phyloP scores from a whole-genome alignment of 768 basidiomycete species.

The Cyclocybe cylindracea region DNA sequence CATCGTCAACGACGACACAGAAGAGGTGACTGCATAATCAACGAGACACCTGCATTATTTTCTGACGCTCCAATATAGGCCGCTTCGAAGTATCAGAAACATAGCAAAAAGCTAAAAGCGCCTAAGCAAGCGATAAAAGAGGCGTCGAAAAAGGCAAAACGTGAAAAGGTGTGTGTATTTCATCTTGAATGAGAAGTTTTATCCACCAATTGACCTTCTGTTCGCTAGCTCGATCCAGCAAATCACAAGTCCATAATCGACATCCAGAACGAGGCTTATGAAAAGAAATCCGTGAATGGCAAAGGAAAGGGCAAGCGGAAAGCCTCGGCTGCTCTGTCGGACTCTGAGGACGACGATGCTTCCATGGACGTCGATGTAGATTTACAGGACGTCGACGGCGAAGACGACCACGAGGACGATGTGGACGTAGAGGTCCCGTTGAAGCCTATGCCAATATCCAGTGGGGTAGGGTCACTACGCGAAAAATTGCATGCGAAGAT shows the following conservation, averaged over 20 bases:
- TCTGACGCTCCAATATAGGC: constrained; percentile 30
- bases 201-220: constrained; percentile 2
- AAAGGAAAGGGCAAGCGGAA: constrained; percentile 48
- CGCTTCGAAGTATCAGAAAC: constrained; percentile 77
- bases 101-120: constrained; percentile 83
- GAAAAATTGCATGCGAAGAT: constrained; percentile 79
- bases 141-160: constrained; percentile 84
- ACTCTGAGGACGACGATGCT: constrained; percentile 33
- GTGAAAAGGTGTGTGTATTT: constrained; percentile 66
- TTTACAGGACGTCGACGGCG: constrained; percentile 35
- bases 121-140: constrained; percentile 88
- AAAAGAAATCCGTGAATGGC: constrained; percentile 19
- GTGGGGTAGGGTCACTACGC: constrained; percentile 64
- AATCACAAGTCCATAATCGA: constrained; percentile 80
- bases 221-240: constrained; percentile 81
- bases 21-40: constrained; percentile 50
- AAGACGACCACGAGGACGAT: constrained; percentile 31
- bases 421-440: constrained; percentile 30
- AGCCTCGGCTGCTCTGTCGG: constrained; percentile 30
- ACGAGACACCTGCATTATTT: background rate
- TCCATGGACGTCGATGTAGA: constrained; percentile 42
- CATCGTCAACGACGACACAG: constrained; percentile 63
- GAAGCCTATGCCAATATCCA: constrained; percentile 63
- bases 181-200: constrained; percentile 1
- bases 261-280: constrained; percentile 60